Evolutionary conservation across 768 basidiomycete genomes (phyloP), one percentile per base, ranked within the genome.

Genomic region (Termitomyces sp.): DNA sequence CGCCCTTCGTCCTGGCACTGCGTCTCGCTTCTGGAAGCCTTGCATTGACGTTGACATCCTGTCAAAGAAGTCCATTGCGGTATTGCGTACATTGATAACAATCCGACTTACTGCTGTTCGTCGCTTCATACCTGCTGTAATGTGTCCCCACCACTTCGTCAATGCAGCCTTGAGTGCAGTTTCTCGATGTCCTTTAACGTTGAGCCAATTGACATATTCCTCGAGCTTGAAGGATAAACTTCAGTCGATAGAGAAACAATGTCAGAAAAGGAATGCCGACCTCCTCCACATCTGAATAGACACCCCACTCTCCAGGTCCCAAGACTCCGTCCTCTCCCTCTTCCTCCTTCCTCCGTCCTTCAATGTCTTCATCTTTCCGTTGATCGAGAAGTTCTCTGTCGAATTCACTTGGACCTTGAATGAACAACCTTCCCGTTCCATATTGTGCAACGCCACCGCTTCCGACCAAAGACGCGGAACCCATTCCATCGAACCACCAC

Each of bases 401-500:
- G 66, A 85, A 83, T 63, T 87, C 84, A 62, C 87, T 90, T 26
- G 92, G 92, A 0, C 96, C 97, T 71, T 99, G 97, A 30, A 99
- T 72, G 69, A 98, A 97, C 49, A 99, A 67, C 53, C 96, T 77
- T 6, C 94, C 97, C 20, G 94, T 87, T 10, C 94, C 93, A 66
- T 92, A 96, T 69, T 88, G 81, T 30, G 88, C 82, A 30, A 85
- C 81, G 4, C 90, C 90, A 16, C 90, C 90, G 61, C 84, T 86
- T 42, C 86, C 88, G 57, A 93, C 77, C 53, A 96, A 73, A 46
- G 88, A 86, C 48, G 86, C 87, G 6, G 87, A 86, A 7, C 96
- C 96, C 80, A 94, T 83, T 10, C 96, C 96, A 72, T 99, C 96
- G 68, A 98, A 92, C 96, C 96, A 99, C 96, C 96, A 99, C 58